Evolutionary conservation across 495 filamentous ascomycete species (phyloP).

Genomic region (Penicillium pancosmium): DNA sequence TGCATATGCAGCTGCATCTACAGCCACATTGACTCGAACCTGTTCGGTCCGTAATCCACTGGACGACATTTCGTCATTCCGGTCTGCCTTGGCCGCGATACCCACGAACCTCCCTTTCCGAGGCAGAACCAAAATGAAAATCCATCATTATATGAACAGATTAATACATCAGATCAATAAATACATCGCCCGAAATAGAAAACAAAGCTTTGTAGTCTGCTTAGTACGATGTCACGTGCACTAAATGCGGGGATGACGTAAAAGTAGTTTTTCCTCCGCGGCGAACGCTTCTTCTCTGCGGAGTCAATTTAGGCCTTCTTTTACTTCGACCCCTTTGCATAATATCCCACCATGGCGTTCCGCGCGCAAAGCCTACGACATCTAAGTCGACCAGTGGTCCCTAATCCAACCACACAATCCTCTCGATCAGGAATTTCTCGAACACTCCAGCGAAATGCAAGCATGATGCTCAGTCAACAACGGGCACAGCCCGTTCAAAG

Average conservation of each 20-base stretch:
- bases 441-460: background rate
- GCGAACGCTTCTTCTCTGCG: conserved; percentile 7
- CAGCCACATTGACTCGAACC: background rate
- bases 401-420: background rate
- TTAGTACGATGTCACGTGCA: conserved; percentile 17
- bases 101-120: background rate
- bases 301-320: conserved; percentile 2
- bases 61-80: background rate
- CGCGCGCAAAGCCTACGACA: conserved; percentile 13
- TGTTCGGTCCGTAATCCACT: too few species aligned
- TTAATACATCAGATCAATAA: background rate
- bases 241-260: conserved; percentile 25
- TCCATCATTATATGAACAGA: background rate
- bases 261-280: conserved; percentile 7
- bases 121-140: background rate
- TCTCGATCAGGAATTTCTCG: background rate
- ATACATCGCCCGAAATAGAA: too few species aligned
- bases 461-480: background rate
- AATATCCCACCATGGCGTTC: conserved; percentile 17
- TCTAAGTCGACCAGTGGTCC: conserved; percentile 7
- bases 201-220: too few species aligned
- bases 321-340: background rate
- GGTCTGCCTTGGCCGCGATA: conserved; percentile 2
- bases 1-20: background rate
- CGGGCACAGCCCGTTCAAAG: background rate